Evolutionary conservation across 345 rosid genomes (phyloP), one percentile per base, ranked within the genome.

Genomic region (Psidium guajava): DNA sequence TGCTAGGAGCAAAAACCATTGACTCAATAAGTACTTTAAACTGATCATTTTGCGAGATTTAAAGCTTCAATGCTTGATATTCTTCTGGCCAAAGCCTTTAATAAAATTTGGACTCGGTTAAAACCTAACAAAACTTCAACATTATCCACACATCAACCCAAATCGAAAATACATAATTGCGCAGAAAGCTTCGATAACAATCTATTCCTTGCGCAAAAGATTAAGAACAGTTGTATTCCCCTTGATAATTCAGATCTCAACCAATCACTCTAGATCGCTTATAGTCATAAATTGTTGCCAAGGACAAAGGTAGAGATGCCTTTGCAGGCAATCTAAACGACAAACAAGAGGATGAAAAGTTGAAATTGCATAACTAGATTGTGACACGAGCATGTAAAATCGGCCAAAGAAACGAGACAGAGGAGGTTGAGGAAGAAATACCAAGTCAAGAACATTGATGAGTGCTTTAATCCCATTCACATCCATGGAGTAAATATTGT

Each of bases 361-460:
- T 9, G 47, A 36, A 32, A 69, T 36, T 8, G 77, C 24, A 69
- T 69, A 36, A 69, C 77, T 36, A 8, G 47, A 69, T 18, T 21
- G 22, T 53, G 36, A 50, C 83, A 52, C 24, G 14, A 54, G 22
- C 8, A 36, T 15, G 85, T 10, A 82, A 25, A 18, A 42, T 54
- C 25, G 16, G 36, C 27, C 44, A 47, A 51, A 28, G 42, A 58
- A 74, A 52, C 51, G n/a, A 22, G n/a, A 27, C 83, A 81, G n/a
- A 59, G 24, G 84, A 3, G 14, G 27, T 54, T 11, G 81, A 82
- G 28, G 81, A 75, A 53, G 73, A 61, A 86, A 50, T 91, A 97
- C 99, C 98, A 92, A 87, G 88, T 95, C 94, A 80, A 97, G 96
- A 86, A 97, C 98, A 92, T 91, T 85, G 85, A 94, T 86, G 44